Evolutionary conservation across 2,329 filamentous ascomycete genomes (phyloP), one percentile per base, ranked within the genome.

Genomic region (Fusarium sp.): DNA sequence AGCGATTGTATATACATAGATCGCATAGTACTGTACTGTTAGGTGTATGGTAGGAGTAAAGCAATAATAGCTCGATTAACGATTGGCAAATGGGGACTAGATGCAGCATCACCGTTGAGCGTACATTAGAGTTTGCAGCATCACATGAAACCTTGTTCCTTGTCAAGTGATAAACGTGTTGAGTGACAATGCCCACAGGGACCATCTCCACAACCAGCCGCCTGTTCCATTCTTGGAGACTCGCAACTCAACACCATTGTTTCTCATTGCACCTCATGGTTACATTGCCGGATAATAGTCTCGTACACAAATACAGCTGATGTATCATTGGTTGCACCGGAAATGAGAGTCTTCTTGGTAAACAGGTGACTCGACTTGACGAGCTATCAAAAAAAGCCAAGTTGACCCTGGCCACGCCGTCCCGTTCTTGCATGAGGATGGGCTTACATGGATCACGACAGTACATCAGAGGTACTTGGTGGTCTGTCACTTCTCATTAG

Each of bases 361-460:
- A 30, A 25, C 24, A 51, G 24, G 38, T 50, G 34, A 47, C 50
- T 44, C 60, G 57, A 51, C 40, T 60, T 15, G 38, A 30, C 38
- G 46, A 59, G 24, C 11, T 44, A 59, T 40, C 42, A 54, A 34
- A 56, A 57, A 62, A 30, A 46, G 59, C 34, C 38, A 68, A 72
- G 68, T 45, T 45, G 45, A 52, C 45, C 59, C 55, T 63, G 47
- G 44, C 59, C 47, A 61, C 57, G 30, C 58, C 66, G 66, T 57
- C 64, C 70, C 64, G 66, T 63, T 72, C 64, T 64, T 66, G 56
- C 66, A 70, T 59, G 63, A 63, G 53, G 45, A 58, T 68, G 58
- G 50, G 54, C 15, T 27, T 53, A 45, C 50, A 54, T 65, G 61
- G 49, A 47, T 66, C n/a, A 51, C 24, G 24, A 29, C 3, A 25